Base-by-base conservation (phyloP, 108 stramenopile species). In the Pseudonitzschia pungens region DNA sequence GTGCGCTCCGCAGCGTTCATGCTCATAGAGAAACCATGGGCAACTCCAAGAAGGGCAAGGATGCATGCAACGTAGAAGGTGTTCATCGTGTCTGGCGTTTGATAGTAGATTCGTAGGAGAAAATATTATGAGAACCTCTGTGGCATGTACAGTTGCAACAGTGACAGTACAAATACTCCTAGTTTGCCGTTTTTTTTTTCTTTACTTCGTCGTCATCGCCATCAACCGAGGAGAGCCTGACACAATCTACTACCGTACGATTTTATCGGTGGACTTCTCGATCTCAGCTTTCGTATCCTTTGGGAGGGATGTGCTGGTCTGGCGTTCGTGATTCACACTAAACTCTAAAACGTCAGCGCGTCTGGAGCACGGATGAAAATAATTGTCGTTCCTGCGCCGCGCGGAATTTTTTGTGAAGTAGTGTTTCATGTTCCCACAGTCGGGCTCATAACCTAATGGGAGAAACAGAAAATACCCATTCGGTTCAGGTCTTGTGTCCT, bases 1-100 rank as follows among this genome's bases (percentile, higher is more conserved):
- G 89, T 92, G 15, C 84, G 76, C 69, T 92, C 91, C 63, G 80
- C 77, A 12, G 89, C 86, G 41, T 65, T 80, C 72, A 81, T 79
- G 57, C 68, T 60, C 64, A 82, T 40, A 45, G 66, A 67, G 36
- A 50, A 67, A 26, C 66, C 69, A 65, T 51, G 60, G 41, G 73
- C 69, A 11, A 74, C 41, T 31, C 50, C 76, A 24, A 53, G 40
- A 22, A 75, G 22, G 41, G 70, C 74, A 45, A 64, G 70, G 32
- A 77, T 21, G 69, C 58, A 50, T 21, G 73, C 31, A 43, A 48
- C 65, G 50, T 71, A 40, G 27, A 81, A 70, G 36, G 80, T 72
- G 29, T 77, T 81, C 80, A 81, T 81, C 40, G 20, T 79, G 27
- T 50, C 11, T 55, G 5, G 0, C 0, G 36, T 36, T 36, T 36